Evolutionary conservation across 1,284 basidiomycete genomes (phyloP), one percentile per base, ranked within the genome.

Genomic region (Uromyces viciae-fabae): DNA sequence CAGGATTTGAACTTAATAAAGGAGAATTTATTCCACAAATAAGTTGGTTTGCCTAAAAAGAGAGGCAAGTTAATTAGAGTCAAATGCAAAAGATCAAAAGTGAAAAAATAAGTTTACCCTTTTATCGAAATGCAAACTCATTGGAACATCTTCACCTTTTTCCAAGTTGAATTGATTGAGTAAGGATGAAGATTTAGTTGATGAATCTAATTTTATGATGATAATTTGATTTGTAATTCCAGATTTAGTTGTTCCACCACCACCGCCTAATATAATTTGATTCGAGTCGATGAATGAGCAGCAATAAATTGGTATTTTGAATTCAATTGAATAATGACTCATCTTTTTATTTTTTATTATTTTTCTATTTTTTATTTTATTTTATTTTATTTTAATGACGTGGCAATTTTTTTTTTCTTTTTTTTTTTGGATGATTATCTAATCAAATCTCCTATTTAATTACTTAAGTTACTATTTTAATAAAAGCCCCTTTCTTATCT

Each of bases 141-240:
- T 97, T 15, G 95, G 94, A 9, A 92, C 92, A 86, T 98, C 95
- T 85, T 95, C 94, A 43, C 91, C 92, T 72, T 87, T 89, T 79
- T 90, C 91, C 14, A 98, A 88, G 83, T 93, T 90, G 66, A 91
- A 88, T 85, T 96, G 93, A 82, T 90, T 86, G 15, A 91, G 84
- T 1, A 91, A 87, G 62, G 90, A 87, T 28, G 96, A 86, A 28
- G 87, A 87, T 82, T 82, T 76, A 19, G 31, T 28, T 25, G 3
- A 25, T 36, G 54, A n/a, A 40, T 80, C 72, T 73, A 84, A 56
- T 22, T 62, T 56, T 31, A 74, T 14, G 88, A 91, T 83, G 82
- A 93, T 95, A 82, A 98, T 87, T 86, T 94, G 94, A 87, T 98
- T 98, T 88, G 93, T 93, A 82, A 98, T 92, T 1, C 95, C 95